Percentiles rank a stretch among this genome's conserved stretches.
These are phyloP conservation scores for Geotrichum cucujoidarum DNA, from an alignment of 1,139 yeast species.

Conservation along the genomic window DNA sequence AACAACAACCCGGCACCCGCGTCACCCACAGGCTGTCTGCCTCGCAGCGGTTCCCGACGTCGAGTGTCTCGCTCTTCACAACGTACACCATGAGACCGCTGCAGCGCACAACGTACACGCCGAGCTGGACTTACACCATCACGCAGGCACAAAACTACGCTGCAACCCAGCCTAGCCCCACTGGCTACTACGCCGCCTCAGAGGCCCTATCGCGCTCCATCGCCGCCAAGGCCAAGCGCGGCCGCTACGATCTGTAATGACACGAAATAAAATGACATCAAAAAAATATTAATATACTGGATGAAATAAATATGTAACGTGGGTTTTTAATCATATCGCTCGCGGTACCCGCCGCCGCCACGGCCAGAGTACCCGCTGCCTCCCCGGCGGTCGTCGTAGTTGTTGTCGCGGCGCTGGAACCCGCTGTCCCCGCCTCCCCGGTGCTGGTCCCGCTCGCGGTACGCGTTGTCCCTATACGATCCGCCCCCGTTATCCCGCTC, in stretches of 20 bases:
- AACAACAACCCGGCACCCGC: conserved; percentile 67
- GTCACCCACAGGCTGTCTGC: conserved; percentile 43
- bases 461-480: not conserved
- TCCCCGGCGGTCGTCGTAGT: not conserved
- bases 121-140: conserved; percentile 74
- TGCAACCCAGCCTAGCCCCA: conserved; percentile 27
- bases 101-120: conserved; percentile 66
- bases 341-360: conserved; percentile 2
- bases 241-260: conserved; percentile 14
- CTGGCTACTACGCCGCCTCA: conserved; percentile 30
- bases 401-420: not conserved
- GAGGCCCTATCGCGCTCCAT: conserved; percentile 20
- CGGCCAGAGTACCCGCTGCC: not conserved
- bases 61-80: conserved; percentile 57
- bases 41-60: conserved; percentile 44
- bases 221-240: conserved; percentile 19
- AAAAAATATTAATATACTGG: not conserved
- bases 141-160: conserved; percentile 65
- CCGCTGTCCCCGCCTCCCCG: too few species aligned
- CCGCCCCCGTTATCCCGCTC: conserved; percentile 6
- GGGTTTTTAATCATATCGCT: conserved; percentile 6
- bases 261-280: not conserved
- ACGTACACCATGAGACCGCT: conserved; percentile 32
- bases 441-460: not conserved
- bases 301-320: not conserved